phyloP scores from a whole-genome alignment of 495 filamentous ascomycete genomes.

The Talaromyces trachyspermus region DNA sequence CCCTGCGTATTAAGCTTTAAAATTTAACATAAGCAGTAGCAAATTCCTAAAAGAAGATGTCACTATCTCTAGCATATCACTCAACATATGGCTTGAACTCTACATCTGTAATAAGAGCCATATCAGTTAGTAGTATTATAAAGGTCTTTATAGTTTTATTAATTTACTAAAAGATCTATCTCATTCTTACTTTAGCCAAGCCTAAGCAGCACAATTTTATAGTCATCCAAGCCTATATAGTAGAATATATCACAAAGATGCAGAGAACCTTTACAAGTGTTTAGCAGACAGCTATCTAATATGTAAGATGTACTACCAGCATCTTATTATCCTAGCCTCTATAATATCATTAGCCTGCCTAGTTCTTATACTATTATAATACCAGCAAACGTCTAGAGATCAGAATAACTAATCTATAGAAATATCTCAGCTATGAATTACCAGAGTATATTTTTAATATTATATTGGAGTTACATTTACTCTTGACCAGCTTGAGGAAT shows the following conservation, averaged over 20 bases:
- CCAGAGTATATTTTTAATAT: constrained; percentile 15
- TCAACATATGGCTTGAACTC: constrained; percentile 76
- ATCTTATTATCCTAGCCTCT: constrained; percentile 81
- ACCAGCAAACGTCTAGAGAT: constrained; percentile 89
- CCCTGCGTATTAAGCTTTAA: constrained; percentile 93
- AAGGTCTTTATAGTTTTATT: constrained; percentile 76
- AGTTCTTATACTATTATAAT: constrained; percentile 90
- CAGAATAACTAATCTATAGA: constrained; percentile 94
- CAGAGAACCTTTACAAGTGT: constrained; percentile 67
- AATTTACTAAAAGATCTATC: constrained; percentile 79
- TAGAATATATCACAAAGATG: constrained; percentile 91
- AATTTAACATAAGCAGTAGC: constrained; percentile 65
- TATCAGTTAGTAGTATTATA: constrained; percentile 97
- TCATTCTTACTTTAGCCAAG: constrained; percentile 92
- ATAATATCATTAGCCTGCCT: constrained; percentile 80
- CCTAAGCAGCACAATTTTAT: constrained; percentile 89
- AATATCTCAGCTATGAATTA: constrained; percentile 53
- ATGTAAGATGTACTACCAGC: constrained; percentile 79
- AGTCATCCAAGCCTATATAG: constrained; percentile 97
- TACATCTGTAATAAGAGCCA: constrained; percentile 84
- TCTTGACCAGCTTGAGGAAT: constrained; percentile 86
- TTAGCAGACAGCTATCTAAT: constrained; percentile 94
- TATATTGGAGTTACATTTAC: constrained; percentile 32
- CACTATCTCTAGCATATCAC: constrained; percentile 87
- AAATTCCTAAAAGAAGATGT: constrained; percentile 92